A percentile compares a stretch with the other conserved stretches of the same genome.
These are phyloP conservation scores for Prunus campanulata DNA, from an alignment of 306 rosid genomes.

Conservation along the genomic window DNA sequence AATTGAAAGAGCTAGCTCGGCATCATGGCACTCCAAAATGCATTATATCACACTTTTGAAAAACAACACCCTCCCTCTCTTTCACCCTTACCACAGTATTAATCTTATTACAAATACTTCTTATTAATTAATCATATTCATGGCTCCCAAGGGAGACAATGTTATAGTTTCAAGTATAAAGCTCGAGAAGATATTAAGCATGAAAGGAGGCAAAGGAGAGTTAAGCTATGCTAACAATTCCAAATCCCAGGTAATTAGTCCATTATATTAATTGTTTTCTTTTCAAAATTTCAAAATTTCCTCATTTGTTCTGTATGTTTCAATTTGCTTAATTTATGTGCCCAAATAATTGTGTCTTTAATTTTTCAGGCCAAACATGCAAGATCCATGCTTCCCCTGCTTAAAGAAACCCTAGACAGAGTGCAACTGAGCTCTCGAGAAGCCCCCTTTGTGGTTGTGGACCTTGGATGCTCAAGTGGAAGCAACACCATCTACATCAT, in stretches of 20 bases:
- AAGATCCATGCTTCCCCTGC: no score
- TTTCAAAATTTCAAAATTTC: slow-evolving; percentile 51
- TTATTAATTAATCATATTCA: neutral
- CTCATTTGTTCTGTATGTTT: no score
- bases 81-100: neutral
- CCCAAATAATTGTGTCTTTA: slow-evolving; percentile 81
- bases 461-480: no score
- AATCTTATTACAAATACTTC: neutral
- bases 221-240: slow-evolving; percentile 92
- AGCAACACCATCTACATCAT: no score
- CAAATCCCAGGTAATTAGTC: slow-evolving; percentile 57
- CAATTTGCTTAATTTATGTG: slow-evolving; percentile 67
- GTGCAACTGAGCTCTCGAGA: no score
- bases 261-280: neutral
- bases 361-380: slow-evolving; percentile 17
- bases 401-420: no score
- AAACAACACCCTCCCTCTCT: neutral
- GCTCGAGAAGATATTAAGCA: slow-evolving; percentile 74
- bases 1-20: no score
- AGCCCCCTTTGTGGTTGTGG: no score
- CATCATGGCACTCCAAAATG: no score
- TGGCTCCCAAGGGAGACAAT: slow-evolving; percentile 62
- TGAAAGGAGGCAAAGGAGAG: slow-evolving; percentile 98
- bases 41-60: no score
- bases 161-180: slow-evolving; percentile 69